phyloP scores from a whole-genome alignment of 306 rosid species.

The Parietaria judaica region DNA sequence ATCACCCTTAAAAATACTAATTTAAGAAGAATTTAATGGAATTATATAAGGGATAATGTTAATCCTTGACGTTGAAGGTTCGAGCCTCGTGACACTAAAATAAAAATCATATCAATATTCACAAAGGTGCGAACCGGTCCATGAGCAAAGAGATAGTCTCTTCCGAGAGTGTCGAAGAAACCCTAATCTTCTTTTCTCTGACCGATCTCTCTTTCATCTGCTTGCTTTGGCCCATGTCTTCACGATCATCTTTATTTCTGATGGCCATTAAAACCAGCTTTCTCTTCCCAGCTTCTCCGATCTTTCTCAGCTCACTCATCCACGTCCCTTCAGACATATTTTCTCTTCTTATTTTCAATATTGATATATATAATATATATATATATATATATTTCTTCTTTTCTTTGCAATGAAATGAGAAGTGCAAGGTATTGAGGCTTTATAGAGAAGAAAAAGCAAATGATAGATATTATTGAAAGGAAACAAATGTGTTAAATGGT shows the following conservation, averaged over 20 bases:
- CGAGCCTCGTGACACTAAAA: no score
- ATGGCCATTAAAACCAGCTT: conserved; percentile 2
- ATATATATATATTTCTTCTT: no score
- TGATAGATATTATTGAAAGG: no score
- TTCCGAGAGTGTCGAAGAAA: conserved; percentile 48
- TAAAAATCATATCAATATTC: background rate
- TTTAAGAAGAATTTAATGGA: no score
- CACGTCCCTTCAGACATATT: conserved; percentile 64
- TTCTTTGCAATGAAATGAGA: background rate
- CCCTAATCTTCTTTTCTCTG: conserved; percentile 11
- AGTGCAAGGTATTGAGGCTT: background rate
- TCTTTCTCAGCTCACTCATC: conserved; percentile 59
- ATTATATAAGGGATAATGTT: no score
- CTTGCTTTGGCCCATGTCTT: background rate
- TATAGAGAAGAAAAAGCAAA: conserved; percentile 17
- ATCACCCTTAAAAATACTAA: no score
- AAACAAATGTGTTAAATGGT: background rate
- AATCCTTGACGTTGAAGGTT: no score
- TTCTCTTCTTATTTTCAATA: background rate
- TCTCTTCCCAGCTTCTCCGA: conserved; percentile 28
- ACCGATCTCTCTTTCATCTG: conserved; percentile 4
- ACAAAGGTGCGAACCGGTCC: conserved; percentile 83
- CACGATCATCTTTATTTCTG: conserved; percentile 13
- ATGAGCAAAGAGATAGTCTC: conserved; percentile 60
- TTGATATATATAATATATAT: background rate